Conservation (phyloP, 2,329 filamentous ascomycete species). For the Pseudogymnoascus sp. region DNA sequence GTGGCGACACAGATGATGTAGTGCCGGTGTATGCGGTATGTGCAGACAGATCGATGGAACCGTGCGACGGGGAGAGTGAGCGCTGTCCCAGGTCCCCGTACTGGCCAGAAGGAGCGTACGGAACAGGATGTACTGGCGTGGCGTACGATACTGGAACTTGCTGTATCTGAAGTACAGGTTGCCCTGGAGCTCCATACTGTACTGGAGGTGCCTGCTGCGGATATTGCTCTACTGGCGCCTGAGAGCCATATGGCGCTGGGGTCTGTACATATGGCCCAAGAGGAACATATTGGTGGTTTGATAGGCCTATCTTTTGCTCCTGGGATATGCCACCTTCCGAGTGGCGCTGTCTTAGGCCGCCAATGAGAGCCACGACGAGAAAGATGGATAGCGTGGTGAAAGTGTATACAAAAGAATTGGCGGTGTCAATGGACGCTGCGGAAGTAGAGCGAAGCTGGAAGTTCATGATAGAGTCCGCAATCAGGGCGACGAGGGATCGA, state of each 20-base stretch:
- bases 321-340: background rate
- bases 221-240: background rate
- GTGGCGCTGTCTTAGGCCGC: background rate
- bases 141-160: background rate
- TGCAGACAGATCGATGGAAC: background rate
- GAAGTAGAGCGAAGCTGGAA: background rate
- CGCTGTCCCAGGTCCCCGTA: background rate
- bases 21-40: background rate
- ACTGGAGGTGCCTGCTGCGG: background rate
- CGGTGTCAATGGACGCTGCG: background rate
- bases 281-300: background rate
- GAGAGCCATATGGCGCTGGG: background rate
- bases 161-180: background rate
- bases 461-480: background rate
- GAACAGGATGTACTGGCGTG: background rate
- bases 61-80: background rate
- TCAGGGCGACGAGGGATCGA: background rate
- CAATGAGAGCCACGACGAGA: background rate
- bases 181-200: background rate
- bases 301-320: background rate
- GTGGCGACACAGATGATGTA: background rate
- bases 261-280: background rate
- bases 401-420: background rate
- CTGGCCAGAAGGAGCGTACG: background rate
- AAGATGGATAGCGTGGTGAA: background rate